These are phyloP conservation scores for Betula pendula DNA, from an alignment of 306 rosid species.

Conservation along the genomic window DNA sequence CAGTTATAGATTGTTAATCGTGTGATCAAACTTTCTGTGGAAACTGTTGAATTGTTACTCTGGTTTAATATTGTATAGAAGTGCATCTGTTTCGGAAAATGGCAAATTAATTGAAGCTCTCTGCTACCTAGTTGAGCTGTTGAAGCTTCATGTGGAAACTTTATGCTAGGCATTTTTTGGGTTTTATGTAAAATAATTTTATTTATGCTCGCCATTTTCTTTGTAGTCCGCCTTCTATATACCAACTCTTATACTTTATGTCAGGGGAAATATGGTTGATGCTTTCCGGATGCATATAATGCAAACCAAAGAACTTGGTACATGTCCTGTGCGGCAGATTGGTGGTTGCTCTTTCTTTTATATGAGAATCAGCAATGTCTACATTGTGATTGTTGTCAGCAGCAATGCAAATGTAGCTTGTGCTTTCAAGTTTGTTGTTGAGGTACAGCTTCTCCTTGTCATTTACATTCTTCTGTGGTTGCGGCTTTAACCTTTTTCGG, in stretches of 20 bases:
- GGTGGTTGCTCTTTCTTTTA: slow-evolving; percentile 96
- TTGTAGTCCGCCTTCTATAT: slow-evolving; percentile 4
- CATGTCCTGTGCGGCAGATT: slow-evolving; percentile 97
- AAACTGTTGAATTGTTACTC: no score
- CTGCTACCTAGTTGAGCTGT: background rate
- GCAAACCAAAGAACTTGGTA: slow-evolving; percentile 98
- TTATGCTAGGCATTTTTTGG: background rate
- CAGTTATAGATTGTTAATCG: background rate
- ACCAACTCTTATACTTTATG: slow-evolving; percentile 13
- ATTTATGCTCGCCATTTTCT: background rate
- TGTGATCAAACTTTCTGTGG: background rate
- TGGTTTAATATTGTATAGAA: no score
- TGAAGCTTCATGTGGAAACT: background rate
- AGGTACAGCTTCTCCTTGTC: slow-evolving; percentile 53
- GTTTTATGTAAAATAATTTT: background rate
- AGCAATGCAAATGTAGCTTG: slow-evolving; percentile 98
- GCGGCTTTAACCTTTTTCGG: background rate
- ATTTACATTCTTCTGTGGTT: slow-evolving; percentile 9
- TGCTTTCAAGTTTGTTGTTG: slow-evolving; percentile 96
- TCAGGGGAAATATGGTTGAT: slow-evolving; percentile 99
- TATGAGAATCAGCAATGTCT: slow-evolving; percentile 96
- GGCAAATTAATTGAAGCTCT: background rate
- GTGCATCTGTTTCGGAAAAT: no score
- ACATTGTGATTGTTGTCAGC: slow-evolving; percentile 96
- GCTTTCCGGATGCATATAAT: slow-evolving; percentile 92